Evolutionary conservation across 169 alveolate genomes (phyloP), one percentile per base, ranked within the genome.

Genomic region (Plasmodium fragile): DNA sequence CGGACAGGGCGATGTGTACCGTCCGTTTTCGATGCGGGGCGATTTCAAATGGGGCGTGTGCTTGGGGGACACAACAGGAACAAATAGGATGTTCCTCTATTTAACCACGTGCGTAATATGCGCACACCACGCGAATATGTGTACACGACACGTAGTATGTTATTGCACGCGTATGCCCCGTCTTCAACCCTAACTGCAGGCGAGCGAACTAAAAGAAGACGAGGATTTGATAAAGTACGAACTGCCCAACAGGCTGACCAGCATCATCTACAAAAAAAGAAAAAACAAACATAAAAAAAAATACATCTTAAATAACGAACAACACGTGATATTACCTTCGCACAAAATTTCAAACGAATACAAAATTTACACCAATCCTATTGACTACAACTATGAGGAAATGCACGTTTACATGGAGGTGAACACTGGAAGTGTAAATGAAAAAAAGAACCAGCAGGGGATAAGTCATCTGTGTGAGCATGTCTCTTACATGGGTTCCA

Each of bases 401-500:
- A 71, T 95, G 25, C 96, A 95, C 69, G 96, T 97, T 8, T 96
- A 96, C 84, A 87, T 97, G 94, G 98, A 97, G 32, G 94, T 97
- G 69, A 95, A 95, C 53, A 96, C 97, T 28, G 98, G 98, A 65
- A 92, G 97, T 85, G 97, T 97, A 16, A 96, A 96, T 41, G 98
- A 97, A 89, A 87, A 92, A 59, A 97, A 96, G 25, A 92, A 82
- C 87, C 97, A 97, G 92, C 96, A 96, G 34, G 98, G 98, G 55
- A 94, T 97, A 65, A 97, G 98, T 25, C 98, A 97, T 87, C 89
- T 97, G 18, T 97, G 98, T 75, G 98, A 97, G 69, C 98, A 97
- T 82, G 96, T 97, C 41, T 95, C 97, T 22, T 97, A 95, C 91
- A 97, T 97, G 98, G 98, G 98, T n/a, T 95, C 97, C 75, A 94